Conservation (phyloP, 306 rosid species). For the Delonix regia region DNA sequence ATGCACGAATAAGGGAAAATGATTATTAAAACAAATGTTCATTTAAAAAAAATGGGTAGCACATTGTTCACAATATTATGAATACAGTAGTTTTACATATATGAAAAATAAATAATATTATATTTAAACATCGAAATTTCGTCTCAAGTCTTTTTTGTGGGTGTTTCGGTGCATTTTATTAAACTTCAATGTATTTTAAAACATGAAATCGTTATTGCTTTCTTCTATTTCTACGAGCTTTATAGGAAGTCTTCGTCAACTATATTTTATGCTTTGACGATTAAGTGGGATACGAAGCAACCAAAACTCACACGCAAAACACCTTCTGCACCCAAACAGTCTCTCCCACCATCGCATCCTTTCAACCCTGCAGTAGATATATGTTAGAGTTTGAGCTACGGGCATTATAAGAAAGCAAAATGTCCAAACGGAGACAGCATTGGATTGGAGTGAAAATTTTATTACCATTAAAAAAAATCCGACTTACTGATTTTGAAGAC, state of each 20-base stretch:
- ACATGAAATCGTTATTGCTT: background rate
- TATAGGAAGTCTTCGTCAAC: background rate
- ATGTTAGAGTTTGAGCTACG: conserved; percentile 18
- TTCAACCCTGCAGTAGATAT: conserved; percentile 59
- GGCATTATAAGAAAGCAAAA: conserved; percentile 12
- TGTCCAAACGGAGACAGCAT: conserved; percentile 6
- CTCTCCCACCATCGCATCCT: conserved; percentile 82
- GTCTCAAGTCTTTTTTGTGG: background rate
- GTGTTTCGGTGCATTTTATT: background rate
- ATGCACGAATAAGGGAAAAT: background rate
- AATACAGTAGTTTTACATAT: too few relatives aligned
- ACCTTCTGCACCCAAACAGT: conserved; percentile 95
- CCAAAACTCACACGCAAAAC: conserved; percentile 97
- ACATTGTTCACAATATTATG: background rate
- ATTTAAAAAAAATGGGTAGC: background rate
- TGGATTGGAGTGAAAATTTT: conserved; percentile 13
- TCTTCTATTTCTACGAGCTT: background rate
- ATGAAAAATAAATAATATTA: background rate
- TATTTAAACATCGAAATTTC: background rate
- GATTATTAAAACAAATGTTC: background rate
- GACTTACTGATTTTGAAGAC: background rate
- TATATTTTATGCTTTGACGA: conserved; percentile 12
- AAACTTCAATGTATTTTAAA: background rate
- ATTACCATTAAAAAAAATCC: conserved; percentile 8
- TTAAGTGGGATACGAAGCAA: conserved; percentile 86